A percentile compares a stretch with the other conserved stretches of the same genome.
These are phyloP conservation scores for Trichoderma semiorbis DNA, from an alignment of 2,329 filamentous ascomycete genomes.

Conservation along the genomic window DNA sequence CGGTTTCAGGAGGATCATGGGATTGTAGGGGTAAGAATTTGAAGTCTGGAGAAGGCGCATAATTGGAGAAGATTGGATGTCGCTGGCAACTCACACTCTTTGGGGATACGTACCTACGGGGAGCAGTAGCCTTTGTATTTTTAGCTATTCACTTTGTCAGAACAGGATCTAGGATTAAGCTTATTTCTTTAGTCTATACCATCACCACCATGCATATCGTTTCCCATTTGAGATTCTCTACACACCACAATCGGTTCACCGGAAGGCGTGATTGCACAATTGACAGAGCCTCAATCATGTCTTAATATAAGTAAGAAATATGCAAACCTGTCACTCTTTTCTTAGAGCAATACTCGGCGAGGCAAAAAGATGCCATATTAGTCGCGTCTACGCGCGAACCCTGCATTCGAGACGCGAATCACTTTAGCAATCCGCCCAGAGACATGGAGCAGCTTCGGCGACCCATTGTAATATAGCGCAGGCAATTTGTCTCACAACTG, in stretches of 20 bases:
- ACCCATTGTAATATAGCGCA: background rate
- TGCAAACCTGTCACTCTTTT: background rate
- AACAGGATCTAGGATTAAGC: background rate
- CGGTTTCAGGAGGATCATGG: slow-evolving; percentile 35
- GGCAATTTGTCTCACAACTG: background rate
- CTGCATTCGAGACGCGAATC: slow-evolving; percentile 1
- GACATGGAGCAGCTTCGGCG: background rate
- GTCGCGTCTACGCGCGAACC: background rate
- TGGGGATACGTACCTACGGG: background rate
- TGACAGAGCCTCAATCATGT: background rate
- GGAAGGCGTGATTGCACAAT: background rate
- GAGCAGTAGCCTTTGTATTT: background rate
- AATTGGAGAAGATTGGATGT: background rate
- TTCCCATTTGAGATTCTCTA: background rate
- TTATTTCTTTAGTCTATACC: background rate
- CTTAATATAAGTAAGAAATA: background rate
- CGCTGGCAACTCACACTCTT: background rate
- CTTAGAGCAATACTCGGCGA: background rate
- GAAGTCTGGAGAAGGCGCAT: background rate
- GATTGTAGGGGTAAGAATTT: slow-evolving; percentile 23
- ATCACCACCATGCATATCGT: background rate
- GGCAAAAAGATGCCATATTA: background rate
- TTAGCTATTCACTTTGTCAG: background rate
- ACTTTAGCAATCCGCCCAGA: background rate
- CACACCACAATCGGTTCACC: too few species aligned